Percentiles rank a stretch among this genome's conserved stretches.
Evolutionary conservation across 2,329 filamentous ascomycete genomes (phyloP).

Genomic region (Aurifilum marmelostoma): DNA sequence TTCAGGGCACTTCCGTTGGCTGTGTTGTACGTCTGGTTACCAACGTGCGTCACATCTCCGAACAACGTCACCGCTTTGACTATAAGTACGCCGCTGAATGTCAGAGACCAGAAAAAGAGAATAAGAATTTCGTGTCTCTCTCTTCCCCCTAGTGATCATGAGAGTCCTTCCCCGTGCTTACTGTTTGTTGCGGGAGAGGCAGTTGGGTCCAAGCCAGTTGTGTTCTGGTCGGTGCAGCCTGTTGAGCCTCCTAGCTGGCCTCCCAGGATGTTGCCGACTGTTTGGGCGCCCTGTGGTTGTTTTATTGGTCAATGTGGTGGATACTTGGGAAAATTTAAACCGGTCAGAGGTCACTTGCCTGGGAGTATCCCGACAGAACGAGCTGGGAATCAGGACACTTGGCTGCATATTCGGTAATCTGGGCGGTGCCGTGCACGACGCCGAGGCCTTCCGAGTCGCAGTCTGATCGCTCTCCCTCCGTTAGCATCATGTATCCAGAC

Average conservation of each 20-base stretch:
- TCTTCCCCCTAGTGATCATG: not conserved
- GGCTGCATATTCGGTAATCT: constrained; percentile 21
- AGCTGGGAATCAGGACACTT: constrained; percentile 22
- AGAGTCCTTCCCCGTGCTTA: not conserved
- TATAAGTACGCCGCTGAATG: not conserved
- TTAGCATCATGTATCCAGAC: not conserved
- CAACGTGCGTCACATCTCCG: constrained; percentile 25
- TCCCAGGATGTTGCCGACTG: constrained; percentile 27
- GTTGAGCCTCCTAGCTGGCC: constrained; percentile 24
- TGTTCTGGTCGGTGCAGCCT: constrained; percentile 21
- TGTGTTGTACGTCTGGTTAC: constrained; percentile 27
- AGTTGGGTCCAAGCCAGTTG: constrained; percentile 14
- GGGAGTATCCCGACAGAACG: constrained; percentile 23
- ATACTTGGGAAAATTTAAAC: no score
- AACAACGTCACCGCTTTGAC: constrained; percentile 23
- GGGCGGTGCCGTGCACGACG: constrained; percentile 20
- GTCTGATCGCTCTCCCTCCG: not conserved
- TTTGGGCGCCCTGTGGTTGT: constrained; percentile 21
- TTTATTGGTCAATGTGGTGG: not conserved
- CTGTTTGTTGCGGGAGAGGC: constrained; percentile 12
- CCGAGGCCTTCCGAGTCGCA: constrained; percentile 22
- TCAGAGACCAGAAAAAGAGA: not conserved
- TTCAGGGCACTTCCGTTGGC: constrained; percentile 20
- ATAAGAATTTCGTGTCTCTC: no score
- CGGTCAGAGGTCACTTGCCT: not conserved